A percentile compares a stretch with the other conserved stretches of the same genome.
phyloP scores from a whole-genome alignment of 2,329 filamentous ascomycete genomes.

The Calonectria hawksworthii region DNA sequence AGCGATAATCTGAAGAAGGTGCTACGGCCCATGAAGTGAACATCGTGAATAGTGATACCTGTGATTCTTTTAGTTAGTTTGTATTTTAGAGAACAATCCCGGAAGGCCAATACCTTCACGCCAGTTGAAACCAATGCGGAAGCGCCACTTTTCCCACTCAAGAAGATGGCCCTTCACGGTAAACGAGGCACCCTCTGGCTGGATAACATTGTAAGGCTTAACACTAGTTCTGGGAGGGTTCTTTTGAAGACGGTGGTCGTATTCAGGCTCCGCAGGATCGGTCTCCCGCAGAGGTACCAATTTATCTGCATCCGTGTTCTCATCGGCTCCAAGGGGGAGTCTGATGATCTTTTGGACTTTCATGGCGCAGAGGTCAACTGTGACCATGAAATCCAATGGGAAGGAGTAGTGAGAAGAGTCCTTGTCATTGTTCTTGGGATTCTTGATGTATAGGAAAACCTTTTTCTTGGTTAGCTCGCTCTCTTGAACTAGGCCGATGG shows the following conservation, averaged over 20 bases:
- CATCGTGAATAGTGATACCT: constrained; percentile 70
- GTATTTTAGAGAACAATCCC: accelerated
- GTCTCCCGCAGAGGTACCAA: constrained; percentile 11
- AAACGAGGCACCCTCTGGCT: constrained; percentile 51
- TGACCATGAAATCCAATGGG: constrained; percentile 16
- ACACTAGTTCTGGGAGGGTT: constrained; percentile 42
- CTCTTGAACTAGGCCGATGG: background rate
- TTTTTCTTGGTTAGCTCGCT: background rate
- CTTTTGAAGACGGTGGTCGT: constrained; percentile 46
- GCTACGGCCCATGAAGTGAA: constrained; percentile 74
- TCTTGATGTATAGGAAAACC: constrained; percentile 23
- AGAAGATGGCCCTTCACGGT: constrained; percentile 60
- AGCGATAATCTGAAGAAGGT: constrained; percentile 75
- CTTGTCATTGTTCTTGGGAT: constrained; percentile 20
- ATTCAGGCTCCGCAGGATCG: constrained; percentile 45
- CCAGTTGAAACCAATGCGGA: constrained; percentile 77
- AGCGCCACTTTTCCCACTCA: constrained; percentile 74
- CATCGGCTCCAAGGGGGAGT: constrained; percentile 13
- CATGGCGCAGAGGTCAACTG: constrained; percentile 6
- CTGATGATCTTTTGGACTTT: constrained; percentile 9
- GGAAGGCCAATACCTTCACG: constrained; percentile 67
- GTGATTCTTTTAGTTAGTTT: background rate
- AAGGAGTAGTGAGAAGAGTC: constrained; percentile 22
- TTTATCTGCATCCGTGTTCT: constrained; percentile 7
- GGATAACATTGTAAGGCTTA: constrained; percentile 47